These are phyloP conservation scores for Glonium stellatum DNA, from an alignment of 495 filamentous ascomycete genomes.

Conservation along the genomic window DNA sequence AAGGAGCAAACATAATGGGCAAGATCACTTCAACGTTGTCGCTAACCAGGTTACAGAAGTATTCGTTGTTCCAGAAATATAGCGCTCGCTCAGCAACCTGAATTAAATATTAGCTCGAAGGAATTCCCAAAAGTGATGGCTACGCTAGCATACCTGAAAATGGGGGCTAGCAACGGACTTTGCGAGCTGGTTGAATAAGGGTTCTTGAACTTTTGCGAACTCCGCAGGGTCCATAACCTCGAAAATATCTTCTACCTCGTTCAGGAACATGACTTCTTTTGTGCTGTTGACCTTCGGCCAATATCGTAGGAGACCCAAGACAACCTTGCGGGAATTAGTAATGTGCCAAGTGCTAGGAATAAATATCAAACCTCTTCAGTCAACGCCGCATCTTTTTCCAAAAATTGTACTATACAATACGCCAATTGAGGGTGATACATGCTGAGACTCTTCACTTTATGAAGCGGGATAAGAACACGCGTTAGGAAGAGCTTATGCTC, in stretches of 20 bases:
- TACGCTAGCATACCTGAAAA: constrained; percentile 69
- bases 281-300: constrained; percentile 99
- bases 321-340: constrained; percentile 56
- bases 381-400: constrained; percentile 94
- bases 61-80: constrained; percentile 99
- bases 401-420: constrained; percentile 98
- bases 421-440: constrained; percentile 99
- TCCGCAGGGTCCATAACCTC: constrained; percentile 99
- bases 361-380: constrained; percentile 77
- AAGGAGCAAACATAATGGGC: constrained; percentile 97
- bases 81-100: constrained; percentile 91
- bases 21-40: constrained; percentile 98
- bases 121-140: neutral
- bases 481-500: constrained; percentile 99
- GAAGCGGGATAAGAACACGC: constrained; percentile 81
- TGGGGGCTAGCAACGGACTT: constrained; percentile 98
- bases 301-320: constrained; percentile 87
- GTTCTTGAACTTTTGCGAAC: constrained; percentile 97
- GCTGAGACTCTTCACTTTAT: constrained; percentile 98
- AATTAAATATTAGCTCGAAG: constrained; percentile 5
- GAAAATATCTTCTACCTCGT: constrained; percentile 99
- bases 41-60: constrained; percentile 98
- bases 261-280: constrained; percentile 99
- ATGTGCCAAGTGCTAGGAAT: neutral
- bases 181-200: constrained; percentile 90